These are phyloP conservation scores for Cetradonia linearis DNA, from an alignment of 495 filamentous ascomycete species.

Conservation along the genomic window DNA sequence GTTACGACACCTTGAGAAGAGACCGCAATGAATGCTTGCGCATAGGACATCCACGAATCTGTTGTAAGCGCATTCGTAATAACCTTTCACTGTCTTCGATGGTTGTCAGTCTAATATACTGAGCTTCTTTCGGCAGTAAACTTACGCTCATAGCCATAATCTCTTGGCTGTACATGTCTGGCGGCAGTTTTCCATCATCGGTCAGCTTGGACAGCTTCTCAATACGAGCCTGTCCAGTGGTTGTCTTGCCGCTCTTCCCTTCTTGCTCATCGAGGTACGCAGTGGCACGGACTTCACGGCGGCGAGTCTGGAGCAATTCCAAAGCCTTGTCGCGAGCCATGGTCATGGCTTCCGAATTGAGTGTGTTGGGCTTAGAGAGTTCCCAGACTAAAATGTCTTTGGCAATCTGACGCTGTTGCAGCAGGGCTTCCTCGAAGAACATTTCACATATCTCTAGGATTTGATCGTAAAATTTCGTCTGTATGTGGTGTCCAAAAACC, in stretches of 20 bases:
- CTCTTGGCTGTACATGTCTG: constrained; percentile 38
- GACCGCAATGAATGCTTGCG: constrained; percentile 36
- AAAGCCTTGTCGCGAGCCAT: constrained; percentile 7
- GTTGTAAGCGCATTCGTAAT: constrained; percentile 44
- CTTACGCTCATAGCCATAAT: constrained; percentile 45
- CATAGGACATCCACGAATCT: constrained; percentile 43
- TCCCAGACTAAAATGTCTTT: constrained; percentile 16
- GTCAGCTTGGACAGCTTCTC: constrained; percentile 24
- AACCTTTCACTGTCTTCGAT: constrained; percentile 36
- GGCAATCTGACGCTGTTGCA: constrained; percentile 20
- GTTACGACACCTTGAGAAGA: constrained; percentile 37
- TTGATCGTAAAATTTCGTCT: constrained; percentile 32
- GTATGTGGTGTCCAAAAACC: constrained; percentile 31
- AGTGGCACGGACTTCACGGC: constrained; percentile 12
- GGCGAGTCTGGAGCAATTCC: constrained; percentile 5
- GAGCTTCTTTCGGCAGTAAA: constrained; percentile 11
- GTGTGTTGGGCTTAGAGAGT: constrained; percentile 13
- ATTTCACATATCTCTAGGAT: constrained; percentile 26
- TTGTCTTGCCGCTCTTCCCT: constrained; percentile 8
- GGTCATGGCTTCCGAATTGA: constrained; percentile 17
- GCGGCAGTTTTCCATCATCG: constrained; percentile 26
- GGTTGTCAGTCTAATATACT: constrained; percentile 7
- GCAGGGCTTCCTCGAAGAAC: constrained; percentile 26
- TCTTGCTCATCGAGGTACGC: constrained; percentile 15
- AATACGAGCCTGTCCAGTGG: constrained; percentile 2